Base-by-base conservation (phyloP, 2,329 filamentous ascomycete species). In the Fusarium clavum region DNA sequence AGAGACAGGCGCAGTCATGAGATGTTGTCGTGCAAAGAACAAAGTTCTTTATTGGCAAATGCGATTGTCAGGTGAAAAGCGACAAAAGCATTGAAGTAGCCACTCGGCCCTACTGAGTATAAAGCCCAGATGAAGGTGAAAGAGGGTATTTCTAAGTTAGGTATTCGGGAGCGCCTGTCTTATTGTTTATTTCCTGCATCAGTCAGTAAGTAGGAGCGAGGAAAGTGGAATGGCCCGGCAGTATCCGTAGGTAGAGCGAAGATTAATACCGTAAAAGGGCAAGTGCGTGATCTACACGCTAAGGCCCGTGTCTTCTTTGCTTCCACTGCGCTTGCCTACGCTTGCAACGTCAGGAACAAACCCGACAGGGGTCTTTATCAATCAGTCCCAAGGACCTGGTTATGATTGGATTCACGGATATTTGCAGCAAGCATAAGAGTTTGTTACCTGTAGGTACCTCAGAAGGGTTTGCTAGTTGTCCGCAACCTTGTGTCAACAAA, bases 331-430 rank as follows among this genome's bases (percentile, higher is more conserved):
- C 34, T 38, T 38, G 34, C 29, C 44, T 41, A 32, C 43, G 20
- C 38, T 44, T 48, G 41, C 40, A 38, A 62, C 56, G 20, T 47
- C 53, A 65, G 63, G 44, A 49, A 49, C 40, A 61, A 46, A 61
- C 29, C 27, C 10, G 59, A 46, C 57, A 61, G 55, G 68, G 57
- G 49, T 70, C 54, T 60, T 69, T 70, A 70, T 65, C 67, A 69
- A 70, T 70, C 67, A 46, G 30, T 52, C 52, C 32, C 32, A 9
- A 10, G 20, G 18, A 32, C 16, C 27, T 61, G 57, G 34, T 56
- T 25, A 22, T 41, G 45, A 44, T 48, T 25, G 8, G 38, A 56
- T n/a, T 38, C 12, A 3, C 10, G 34, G 46, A 58, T 22, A 43
- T 52, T 18, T 12, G 34, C 34, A 38, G 10, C 34, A 52, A 41